phyloP scores from a whole-genome alignment of 1,284 basidiomycete genomes.

The Schizopora paradoxa region DNA sequence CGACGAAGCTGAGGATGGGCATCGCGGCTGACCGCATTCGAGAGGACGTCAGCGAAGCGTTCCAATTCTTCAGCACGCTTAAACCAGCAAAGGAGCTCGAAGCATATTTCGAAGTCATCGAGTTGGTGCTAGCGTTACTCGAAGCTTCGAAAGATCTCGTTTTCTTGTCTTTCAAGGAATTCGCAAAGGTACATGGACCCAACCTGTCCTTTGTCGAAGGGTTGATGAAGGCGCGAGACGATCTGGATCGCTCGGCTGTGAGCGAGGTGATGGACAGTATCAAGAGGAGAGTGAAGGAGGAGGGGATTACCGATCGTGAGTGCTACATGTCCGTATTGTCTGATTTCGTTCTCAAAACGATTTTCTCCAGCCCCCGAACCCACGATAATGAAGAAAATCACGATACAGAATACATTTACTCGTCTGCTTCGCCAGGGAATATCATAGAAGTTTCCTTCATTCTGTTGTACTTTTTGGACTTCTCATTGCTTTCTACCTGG shows the following conservation, averaged over 20 bases:
- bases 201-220: conserved; percentile 90
- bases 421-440: conserved; percentile 43
- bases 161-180: conserved; percentile 93
- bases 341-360: background rate
- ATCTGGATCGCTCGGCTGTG: conserved; percentile 84
- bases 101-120: conserved; percentile 80
- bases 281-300: conserved; percentile 88
- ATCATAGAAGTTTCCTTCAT: conserved; percentile 7
- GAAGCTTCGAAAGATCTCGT: conserved; percentile 90
- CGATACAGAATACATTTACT: conserved; percentile 69
- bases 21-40: conserved; percentile 78
- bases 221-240: conserved; percentile 84
- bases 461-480: conserved; percentile 8
- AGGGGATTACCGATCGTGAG: conserved; percentile 79
- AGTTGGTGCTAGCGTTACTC: conserved; percentile 80
- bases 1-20: conserved; percentile 86
- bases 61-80: conserved; percentile 77
- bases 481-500: conserved; percentile 9
- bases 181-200: conserved; percentile 94
- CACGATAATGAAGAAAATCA: conserved; percentile 83
- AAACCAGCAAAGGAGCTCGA: conserved; percentile 82
- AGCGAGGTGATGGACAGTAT: conserved; percentile 93
- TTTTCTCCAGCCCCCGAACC: conserved; percentile 58
- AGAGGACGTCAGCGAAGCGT: conserved; percentile 74
- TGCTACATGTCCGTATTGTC: conserved; percentile 21